These are phyloP conservation scores for Penicillium sp. DNA, from an alignment of 2,329 filamentous ascomycete species.

Conservation along the genomic window DNA sequence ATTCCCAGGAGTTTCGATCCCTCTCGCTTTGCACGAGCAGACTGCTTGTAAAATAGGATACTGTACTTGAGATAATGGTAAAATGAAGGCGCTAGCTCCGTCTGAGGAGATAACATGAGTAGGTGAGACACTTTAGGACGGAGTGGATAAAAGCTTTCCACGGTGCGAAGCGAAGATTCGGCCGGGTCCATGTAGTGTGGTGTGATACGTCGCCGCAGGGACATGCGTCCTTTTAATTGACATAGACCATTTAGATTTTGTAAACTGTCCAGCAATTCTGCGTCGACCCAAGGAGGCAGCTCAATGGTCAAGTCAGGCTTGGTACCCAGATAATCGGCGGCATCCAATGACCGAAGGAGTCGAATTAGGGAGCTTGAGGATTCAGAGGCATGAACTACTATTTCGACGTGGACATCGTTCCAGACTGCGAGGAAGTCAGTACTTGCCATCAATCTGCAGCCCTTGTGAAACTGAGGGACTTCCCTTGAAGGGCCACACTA, in stretches of 20 bases:
- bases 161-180: constrained; percentile 71
- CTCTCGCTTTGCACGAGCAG: constrained; percentile 49
- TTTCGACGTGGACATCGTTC: constrained; percentile 77
- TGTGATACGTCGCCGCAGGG: constrained; percentile 73
- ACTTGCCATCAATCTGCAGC: background rate
- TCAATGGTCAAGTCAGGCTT: constrained; percentile 81
- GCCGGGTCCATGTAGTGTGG: constrained; percentile 62
- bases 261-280: constrained; percentile 64
- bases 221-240: constrained; percentile 54
- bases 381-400: constrained; percentile 74
- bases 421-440: constrained; percentile 59
- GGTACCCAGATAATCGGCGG: constrained; percentile 72
- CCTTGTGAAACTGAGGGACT: constrained; percentile 14
- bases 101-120: constrained; percentile 79
- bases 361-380: constrained; percentile 75
- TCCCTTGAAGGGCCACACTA: constrained; percentile 67
- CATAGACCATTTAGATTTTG: constrained; percentile 70
- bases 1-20: constrained; percentile 70
- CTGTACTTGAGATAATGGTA: constrained; percentile 83
- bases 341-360: constrained; percentile 72
- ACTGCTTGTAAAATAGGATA: constrained; percentile 77
- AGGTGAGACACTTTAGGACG: constrained; percentile 69
- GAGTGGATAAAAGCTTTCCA: constrained; percentile 86
- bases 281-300: constrained; percentile 71
- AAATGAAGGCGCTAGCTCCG: constrained; percentile 77